Percentiles rank a stretch among this genome's conserved stretches.
These are phyloP conservation scores for Malassezia furfur DNA, from an alignment of 1,284 basidiomycete genomes.

Conservation along the genomic window DNA sequence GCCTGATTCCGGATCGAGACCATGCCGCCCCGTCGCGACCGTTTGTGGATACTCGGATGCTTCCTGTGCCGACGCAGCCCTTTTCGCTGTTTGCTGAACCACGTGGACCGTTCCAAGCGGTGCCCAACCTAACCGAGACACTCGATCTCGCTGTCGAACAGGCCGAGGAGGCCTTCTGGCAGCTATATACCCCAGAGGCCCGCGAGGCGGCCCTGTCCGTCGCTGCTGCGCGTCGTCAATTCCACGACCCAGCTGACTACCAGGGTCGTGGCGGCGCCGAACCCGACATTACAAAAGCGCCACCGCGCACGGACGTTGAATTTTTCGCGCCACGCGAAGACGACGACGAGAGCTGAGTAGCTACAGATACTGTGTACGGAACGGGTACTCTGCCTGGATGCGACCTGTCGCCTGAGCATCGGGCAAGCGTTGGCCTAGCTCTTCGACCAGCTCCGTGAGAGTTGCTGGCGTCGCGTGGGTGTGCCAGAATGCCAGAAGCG, in stretches of 20 bases:
- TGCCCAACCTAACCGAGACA: conserved; percentile 53
- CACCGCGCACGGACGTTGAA: conserved; percentile 2
- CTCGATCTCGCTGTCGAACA: conserved; percentile 51
- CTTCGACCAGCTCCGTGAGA: background rate
- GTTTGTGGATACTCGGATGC: background rate
- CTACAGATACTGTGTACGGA: background rate
- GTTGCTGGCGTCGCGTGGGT: background rate
- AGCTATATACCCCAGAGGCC: conserved; percentile 48
- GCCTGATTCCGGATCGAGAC: conserved; percentile 2
- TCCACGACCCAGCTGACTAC: conserved; percentile 27
- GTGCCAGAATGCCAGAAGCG: background rate
- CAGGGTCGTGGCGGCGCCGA: conserved; percentile 27
- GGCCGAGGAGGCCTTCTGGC: conserved; percentile 61
- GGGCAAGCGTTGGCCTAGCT: background rate
- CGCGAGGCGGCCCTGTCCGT: conserved; percentile 3
- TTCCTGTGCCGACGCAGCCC: background rate
- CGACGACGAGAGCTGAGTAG: background rate
- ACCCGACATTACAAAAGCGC: background rate
- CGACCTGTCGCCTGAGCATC: background rate
- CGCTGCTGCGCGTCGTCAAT: conserved; percentile 9
- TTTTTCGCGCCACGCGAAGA: conserved; percentile 10
- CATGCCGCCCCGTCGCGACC: background rate
- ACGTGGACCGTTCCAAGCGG: conserved; percentile 42
- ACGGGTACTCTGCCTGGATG: conserved; percentile 8
- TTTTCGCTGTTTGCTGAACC: background rate